Base-by-base conservation (phyloP, 176 grass and related monocot species). In the Alloteropsis semialata region DNA sequence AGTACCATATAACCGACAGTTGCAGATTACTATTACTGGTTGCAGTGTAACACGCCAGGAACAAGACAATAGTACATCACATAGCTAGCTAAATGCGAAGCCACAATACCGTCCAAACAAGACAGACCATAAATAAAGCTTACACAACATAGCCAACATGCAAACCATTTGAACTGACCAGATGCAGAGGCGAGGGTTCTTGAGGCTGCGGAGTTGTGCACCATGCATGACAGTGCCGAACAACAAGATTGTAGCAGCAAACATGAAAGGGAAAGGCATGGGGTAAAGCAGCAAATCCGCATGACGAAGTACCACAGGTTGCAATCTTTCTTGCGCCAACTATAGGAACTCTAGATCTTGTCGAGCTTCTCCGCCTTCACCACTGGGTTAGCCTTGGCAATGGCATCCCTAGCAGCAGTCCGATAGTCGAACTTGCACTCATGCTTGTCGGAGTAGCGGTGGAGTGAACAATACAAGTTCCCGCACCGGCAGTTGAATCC, bases 291-390 rank as follows among this genome's bases (percentile, higher is more conserved):
- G 56, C 88, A 66, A 58, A 73, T 80, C 65, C 7, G 24, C n/a
- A 39, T 41, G 82, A 81, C 19, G 41, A 80, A 66, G 56, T 64
- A 72, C 44, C n/a, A 21, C 28, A 59, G 56, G 48, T 72, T 66
- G 65, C 10, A 25, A 76, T 8, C 38, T 24, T 86, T 64, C 32
- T 37, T 44, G 22, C 11, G 24, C 77, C 72, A 82, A 49, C 60
- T 67, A 0, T 65, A 24, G 12, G 37, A 61, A 32, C 24, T 38
- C 75, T 98, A 98, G 68, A 98, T 98, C 80, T 98, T 98, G 82
- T 96, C 93, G 18, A 98, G 93, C 56, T 98, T 98, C 70, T 98
- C 96, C 6, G 93, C 93, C 80, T 93, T 98, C 56, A 98, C 92
- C 6, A 98, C 89, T 1, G 96, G 96, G 62, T 98, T 98, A 28